Evolutionary conservation across 345 rosid genomes (phyloP), one percentile per base, ranked within the genome.

Genomic region (Clausena lansium): DNA sequence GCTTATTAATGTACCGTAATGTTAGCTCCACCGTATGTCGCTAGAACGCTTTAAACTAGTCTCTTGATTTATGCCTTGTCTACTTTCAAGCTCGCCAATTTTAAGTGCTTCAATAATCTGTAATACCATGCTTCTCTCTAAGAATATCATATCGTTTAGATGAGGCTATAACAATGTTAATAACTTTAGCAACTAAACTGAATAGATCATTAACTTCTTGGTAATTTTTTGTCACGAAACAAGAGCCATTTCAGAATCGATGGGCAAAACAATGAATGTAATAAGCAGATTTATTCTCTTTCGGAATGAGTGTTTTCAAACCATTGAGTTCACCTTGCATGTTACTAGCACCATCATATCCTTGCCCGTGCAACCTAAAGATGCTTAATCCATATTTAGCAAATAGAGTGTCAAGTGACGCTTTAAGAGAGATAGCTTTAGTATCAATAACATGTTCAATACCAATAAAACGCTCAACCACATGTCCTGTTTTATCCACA

Each of bases 261-360:
- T 63, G 22, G 14, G 67, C 19, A 63, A 63, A 63, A 6, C 38
- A 30, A 30, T 30, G 38, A 2, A 63, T 11, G 28, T 63, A 30
- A 17, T 3, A 63, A 28, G 67, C 22, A 22, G 27, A 6, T 22
- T n/a, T 25, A 58, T 58, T 58, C 10, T 58, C 28, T n/a, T n/a
- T 58, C 62, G n/a, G 0, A n/a, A 58, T 24, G 2, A 58, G 10
- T 5, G 3, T n/a, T n/a, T 58, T 58, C 27, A 58, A 22, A 22
- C 22, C 7, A 62, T 14, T 62, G 2, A 62, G 11, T 62, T 27
- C 67, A 11, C 67, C 67, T 36, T 22, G 8, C 50, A n/a, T 67
- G 32, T 30, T 67, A 38, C 70, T 75, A 45, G 76, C 77, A 8
- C 59, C 73, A 73, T 79, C 77, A 58, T 79, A 30, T 73, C 73